Evolutionary conservation across 1,139 yeast genomes (phyloP).

Genomic region (Yamadazyma blattariae): DNA sequence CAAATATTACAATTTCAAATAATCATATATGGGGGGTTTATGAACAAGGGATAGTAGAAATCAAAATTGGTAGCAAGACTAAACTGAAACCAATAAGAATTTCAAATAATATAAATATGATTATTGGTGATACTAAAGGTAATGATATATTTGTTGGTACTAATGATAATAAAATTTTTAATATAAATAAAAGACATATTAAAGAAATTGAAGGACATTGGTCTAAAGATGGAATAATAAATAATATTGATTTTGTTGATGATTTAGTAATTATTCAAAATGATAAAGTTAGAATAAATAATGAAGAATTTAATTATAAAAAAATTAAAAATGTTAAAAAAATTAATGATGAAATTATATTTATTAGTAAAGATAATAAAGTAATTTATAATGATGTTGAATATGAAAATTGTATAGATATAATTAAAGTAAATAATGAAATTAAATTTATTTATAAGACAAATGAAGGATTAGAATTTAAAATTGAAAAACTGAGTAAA

Average conservation of each 20-base stretch:
- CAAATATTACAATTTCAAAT: constrained; percentile 10
- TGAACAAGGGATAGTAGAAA: constrained; percentile 13
- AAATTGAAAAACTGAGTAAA: background rate
- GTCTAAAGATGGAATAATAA: too few relatives aligned
- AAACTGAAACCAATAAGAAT: constrained; percentile 4
- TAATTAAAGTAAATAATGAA: constrained; percentile 1
- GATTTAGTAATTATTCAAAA: constrained; percentile 6
- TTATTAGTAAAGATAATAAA: constrained; percentile 1
- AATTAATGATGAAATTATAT: constrained; percentile 2
- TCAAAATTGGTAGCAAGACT: constrained; percentile 2
- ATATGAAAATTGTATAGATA: constrained; percentile 1
- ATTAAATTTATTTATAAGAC: constrained; percentile 1
- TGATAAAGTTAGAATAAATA: constrained; percentile 8
- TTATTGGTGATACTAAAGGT: constrained; percentile 2
- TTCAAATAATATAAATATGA: constrained; percentile 2
- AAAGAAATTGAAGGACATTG: constrained; percentile 1
- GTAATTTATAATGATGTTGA: constrained; percentile 2
- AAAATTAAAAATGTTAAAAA: constrained; percentile 5
- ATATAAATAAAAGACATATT: constrained; percentile 4
- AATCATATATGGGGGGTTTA: constrained; percentile 14
- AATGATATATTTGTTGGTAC: constrained; percentile 3
- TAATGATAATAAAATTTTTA: constrained; percentile 2
- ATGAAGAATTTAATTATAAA: constrained; percentile 1
- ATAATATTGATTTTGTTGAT: constrained; percentile 3
- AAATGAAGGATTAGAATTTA: background rate